These are phyloP conservation scores for Podila verticillata DNA, from an alignment of 192 early-diverging fungal species.

Conservation along the genomic window DNA sequence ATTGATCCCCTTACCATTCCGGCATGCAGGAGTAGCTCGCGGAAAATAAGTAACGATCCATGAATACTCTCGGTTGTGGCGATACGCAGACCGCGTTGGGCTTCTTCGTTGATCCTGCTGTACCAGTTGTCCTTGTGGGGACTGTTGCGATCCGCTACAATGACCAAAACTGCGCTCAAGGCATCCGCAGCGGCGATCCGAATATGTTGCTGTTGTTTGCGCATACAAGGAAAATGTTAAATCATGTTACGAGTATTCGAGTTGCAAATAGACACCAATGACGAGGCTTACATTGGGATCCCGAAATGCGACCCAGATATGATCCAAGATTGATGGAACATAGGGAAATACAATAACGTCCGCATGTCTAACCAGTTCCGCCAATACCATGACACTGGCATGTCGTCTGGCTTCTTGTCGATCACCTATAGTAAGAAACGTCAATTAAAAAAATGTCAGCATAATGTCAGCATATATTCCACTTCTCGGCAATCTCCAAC, in stretches of 20 bases:
- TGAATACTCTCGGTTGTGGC: slow-evolving; percentile 84
- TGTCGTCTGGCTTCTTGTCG: slow-evolving; percentile 80
- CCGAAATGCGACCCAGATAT: slow-evolving; percentile 84
- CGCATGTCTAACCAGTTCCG: slow-evolving; percentile 78
- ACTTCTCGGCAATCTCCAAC: neutral
- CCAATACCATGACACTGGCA: slow-evolving; percentile 82
- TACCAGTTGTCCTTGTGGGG: slow-evolving; percentile 73
- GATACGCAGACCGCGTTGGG: slow-evolving; percentile 74
- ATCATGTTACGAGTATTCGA: neutral
- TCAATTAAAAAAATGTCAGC: slow-evolving; percentile 1
- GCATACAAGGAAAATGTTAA: neutral
- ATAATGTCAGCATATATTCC: neutral
- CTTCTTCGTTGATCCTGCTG: slow-evolving; percentile 84
- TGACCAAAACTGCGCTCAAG: slow-evolving; percentile 77
- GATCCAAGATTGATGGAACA: slow-evolving; percentile 82
- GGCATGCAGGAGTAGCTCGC: slow-evolving; percentile 82
- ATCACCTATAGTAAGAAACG: slow-evolving; percentile 59
- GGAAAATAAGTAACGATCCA: slow-evolving; percentile 82
- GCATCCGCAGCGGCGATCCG: slow-evolving; percentile 86
- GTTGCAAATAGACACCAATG: neutral
- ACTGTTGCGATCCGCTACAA: slow-evolving; percentile 83
- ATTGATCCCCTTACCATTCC: slow-evolving; percentile 67
- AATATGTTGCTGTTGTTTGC: slow-evolving; percentile 58
- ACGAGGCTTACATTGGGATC: slow-evolving; percentile 70
- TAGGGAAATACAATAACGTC: slow-evolving; percentile 86